Conservation (phyloP, 2,329 filamentous ascomycete genomes). For the Sclerotinia minor region DNA sequence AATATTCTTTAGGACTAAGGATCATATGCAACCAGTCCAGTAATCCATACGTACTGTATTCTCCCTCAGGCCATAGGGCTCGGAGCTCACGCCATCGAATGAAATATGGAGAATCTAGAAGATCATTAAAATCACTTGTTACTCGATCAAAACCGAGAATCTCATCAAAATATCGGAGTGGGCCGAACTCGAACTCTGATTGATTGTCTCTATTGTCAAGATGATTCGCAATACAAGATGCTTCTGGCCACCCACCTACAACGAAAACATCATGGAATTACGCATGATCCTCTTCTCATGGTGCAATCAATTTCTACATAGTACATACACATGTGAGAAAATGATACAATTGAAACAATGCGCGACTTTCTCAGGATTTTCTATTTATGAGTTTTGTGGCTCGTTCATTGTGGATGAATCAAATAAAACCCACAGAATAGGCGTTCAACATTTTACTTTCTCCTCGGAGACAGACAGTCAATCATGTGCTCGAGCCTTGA, state of each 20-base stretch:
- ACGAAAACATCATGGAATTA: neutral
- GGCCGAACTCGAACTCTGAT: too few species aligned
- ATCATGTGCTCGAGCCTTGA: constrained; percentile 18
- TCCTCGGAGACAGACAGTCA: constrained; percentile 9
- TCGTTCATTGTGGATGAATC: neutral
- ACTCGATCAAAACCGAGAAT: neutral
- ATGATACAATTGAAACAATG: constrained; percentile 6
- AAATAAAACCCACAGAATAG: constrained; percentile 4
- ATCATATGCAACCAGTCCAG: neutral
- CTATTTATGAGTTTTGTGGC: neutral
- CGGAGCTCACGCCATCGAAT: constrained; percentile 19
- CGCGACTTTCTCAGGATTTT: neutral
- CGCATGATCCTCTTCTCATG: neutral
- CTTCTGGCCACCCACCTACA: neutral
- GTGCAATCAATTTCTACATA: constrained; percentile 13
- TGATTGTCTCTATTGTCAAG: neutral
- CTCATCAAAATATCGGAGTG: neutral
- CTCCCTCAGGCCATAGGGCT: constrained; percentile 3
- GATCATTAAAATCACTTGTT: constrained; percentile 2
- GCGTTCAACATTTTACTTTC: constrained; percentile 10
- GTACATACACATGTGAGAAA: constrained; percentile 6
- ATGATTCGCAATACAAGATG: constrained; percentile 11
- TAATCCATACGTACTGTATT: neutral
- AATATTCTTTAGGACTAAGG: neutral
- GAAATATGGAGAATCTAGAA: constrained; percentile 19